Evolutionary conservation across 441 rosid species (phyloP), one percentile per base, ranked within the genome.

Genomic region (Erysimum pusillum): DNA sequence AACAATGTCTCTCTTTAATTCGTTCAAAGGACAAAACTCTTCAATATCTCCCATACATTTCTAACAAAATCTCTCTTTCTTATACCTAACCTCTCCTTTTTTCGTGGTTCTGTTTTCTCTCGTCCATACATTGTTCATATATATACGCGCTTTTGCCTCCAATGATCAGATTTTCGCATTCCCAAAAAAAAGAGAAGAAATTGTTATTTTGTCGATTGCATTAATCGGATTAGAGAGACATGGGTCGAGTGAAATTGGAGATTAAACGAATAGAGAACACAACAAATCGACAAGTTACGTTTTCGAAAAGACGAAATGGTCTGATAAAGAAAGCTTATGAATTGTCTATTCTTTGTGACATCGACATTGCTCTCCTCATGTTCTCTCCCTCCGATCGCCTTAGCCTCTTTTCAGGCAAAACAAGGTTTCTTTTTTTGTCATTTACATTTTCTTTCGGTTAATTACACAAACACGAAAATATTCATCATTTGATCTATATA

Each of bases 261-360:
- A 90, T 90, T 28, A 88, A 88, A 76, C 85, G 86, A 66, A 86
- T 88, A 48, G 89, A 90, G 72, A 87, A 87, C 82, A 81, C n/a
- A 22, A 87, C 89, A 4, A 90, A 85, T 49, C 85, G 92, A 13
- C 94, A 90, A 35, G 90, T 90, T 32, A 90, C 94, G 7, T 89
- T 85, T 53, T 91, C 97, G 44, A 91, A 91, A 77, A 92, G 97
- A 49, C 82, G 95, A 66, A 92, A 89, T 83, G 97, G 97, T 44
- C 90, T 90, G 82, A 90, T 92, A 54, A 92, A 91, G 82, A 91
- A 91, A 64, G 97, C 97, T 46, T 91, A 91, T 22, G 94, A 89
- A 39, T 82, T 89, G 71, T 89, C 91, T 18, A 79, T 89, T 69
- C 91, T 87, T 17, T 87, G 94, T 39, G 94, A 87, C 38, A 87